Conservation (phyloP, 805 yeast species). For the Candida dendrica region DNA sequence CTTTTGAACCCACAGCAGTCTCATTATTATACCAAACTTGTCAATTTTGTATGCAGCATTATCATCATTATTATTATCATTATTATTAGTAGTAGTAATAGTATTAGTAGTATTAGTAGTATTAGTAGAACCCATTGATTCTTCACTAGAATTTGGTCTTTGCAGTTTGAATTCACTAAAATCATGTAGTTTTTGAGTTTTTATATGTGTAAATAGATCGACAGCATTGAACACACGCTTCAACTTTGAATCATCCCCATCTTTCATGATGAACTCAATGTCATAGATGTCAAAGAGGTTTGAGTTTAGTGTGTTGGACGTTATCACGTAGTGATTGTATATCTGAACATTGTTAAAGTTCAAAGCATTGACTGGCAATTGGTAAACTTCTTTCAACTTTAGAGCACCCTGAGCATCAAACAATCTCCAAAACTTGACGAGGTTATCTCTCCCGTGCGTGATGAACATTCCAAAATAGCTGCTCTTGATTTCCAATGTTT, state of each 20-base stretch:
- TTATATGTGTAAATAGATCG: conserved; percentile 13
- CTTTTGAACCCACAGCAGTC: conserved; percentile 30
- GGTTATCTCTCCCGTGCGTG: conserved; percentile 66
- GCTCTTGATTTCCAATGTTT: conserved; percentile 8
- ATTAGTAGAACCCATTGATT: no score
- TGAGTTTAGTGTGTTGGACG: conserved; percentile 62
- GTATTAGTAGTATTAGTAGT: no score
- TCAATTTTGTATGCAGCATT: conserved; percentile 3
- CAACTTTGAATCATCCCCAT: conserved; percentile 5
- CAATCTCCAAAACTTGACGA: conserved; percentile 38
- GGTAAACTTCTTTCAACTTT: conserved; percentile 24
- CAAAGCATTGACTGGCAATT: conserved; percentile 64
- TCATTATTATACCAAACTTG: conserved; percentile 66
- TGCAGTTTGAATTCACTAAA: conserved; percentile 11
- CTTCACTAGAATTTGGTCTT: not conserved
- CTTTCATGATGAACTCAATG: conserved; percentile 19
- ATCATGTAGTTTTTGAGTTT: conserved; percentile 8
- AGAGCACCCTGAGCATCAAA: conserved; percentile 7
- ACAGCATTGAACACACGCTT: conserved; percentile 18
- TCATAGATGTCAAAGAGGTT: conserved; percentile 57
- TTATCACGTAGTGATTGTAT: conserved; percentile 27
- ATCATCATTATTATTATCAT: conserved; percentile 10
- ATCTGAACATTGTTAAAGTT: conserved; percentile 64
- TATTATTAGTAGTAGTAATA: conserved; percentile 5
- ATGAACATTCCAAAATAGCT: conserved; percentile 35